Base-by-base conservation (phyloP, 2,329 filamentous ascomycete species). In the Colletotrichum neosansevieriae region DNA sequence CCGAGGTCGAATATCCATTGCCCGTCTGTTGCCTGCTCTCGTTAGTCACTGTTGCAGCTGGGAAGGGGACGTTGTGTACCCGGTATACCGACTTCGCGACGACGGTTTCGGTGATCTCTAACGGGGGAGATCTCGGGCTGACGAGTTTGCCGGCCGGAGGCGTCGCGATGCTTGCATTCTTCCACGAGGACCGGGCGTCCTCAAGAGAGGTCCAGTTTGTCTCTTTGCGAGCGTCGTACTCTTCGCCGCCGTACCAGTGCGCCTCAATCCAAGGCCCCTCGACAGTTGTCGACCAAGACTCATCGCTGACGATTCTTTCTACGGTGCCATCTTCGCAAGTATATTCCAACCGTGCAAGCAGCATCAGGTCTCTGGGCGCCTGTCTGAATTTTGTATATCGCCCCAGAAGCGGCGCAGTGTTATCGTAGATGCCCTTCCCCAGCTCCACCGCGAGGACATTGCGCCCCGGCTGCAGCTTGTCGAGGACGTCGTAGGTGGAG, bases 261-360 rank as follows among this genome's bases (percentile, higher is more conserved):
- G 45, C 58, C 47, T 71, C 67, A 13, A 70, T 6, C 32, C 62
- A 58, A 2, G 63, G 67, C 3, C 70, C 67, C 3, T 66, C 29
- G 17, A 70, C 49, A 17, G 58, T 67, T 2, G 61, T 71, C 19
- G 58, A 12, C 62, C 70, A 70, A 1, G 38, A 40, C 40, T 58
- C 49, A 15, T 69, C 67, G 1, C 67, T 63, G 21, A 24, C 54
- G 1, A 51, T 32, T 17, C 9, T 44, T n/a, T 51, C 13, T 2
- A 57, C 50, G 4, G 57, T 50, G 6, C 53, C 59, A 34, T 47
- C 34, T 6, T 61, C 47, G 38, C 70, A 71, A 9, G 54, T 64
- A 42, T 70, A 70, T 13, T 71, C 67, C 13, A 70, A 56, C 58
- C 70, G 70, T 6, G 67, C 59, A 21, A 68, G 63, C 15, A 71